These are phyloP conservation scores for Paramecium pentaurelia DNA, from an alignment of 73 alveolate genomes.

Conservation along the genomic window DNA sequence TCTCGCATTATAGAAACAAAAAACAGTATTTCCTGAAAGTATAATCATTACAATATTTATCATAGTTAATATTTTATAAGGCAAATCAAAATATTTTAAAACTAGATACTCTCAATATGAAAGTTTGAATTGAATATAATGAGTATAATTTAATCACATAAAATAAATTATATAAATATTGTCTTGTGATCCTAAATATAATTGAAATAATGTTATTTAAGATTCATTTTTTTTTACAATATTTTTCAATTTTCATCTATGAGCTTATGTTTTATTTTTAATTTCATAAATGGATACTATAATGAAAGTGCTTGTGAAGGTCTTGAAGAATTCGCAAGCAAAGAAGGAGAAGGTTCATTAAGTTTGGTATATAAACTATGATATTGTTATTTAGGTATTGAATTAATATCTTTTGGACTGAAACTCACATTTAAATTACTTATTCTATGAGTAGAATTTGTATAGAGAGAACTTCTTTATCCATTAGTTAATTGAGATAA, in stretches of 20 bases:
- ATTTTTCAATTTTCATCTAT: not conserved
- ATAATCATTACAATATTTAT: not conserved
- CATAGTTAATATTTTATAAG: not conserved
- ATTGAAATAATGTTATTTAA: not conserved
- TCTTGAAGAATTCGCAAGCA: not conserved
- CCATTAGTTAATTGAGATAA: not conserved
- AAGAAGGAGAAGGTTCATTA: not conserved
- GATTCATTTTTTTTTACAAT: not conserved
- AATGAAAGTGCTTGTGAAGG: not conserved
- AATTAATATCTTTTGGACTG: not conserved
- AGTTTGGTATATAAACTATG: not conserved
- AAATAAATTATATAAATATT: not conserved
- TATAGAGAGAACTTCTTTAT: not conserved
- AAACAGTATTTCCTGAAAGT: not conserved
- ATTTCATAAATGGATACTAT: not conserved
- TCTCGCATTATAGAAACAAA: not conserved
- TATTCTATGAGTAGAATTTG: not conserved
- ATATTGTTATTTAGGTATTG: not conserved
- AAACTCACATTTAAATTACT: not conserved
- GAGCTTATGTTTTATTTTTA: not conserved
- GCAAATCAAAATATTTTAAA: not conserved
- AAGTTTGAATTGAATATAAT: not conserved
- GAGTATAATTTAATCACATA: not conserved
- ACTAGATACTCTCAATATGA: not conserved
- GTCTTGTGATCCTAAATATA: not conserved